Percentiles rank a stretch among this genome's conserved stretches.
These are phyloP conservation scores for Rosa persica DNA, from an alignment of 306 rosid species.

Conservation along the genomic window DNA sequence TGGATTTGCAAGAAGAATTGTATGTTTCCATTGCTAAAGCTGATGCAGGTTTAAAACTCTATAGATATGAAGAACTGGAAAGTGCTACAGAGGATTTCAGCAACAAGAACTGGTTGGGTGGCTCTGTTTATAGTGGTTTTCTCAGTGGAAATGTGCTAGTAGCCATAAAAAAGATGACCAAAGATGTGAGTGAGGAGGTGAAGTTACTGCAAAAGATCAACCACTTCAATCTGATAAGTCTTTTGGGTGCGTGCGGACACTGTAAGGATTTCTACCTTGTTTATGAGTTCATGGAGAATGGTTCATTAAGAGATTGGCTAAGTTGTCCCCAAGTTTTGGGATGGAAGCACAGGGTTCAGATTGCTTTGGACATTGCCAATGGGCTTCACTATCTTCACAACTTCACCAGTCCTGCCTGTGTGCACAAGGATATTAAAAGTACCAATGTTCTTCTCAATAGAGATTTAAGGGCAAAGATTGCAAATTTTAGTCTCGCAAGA, in stretches of 20 bases:
- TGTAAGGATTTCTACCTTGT: slow-evolving; percentile 43
- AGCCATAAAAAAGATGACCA: slow-evolving; percentile 43
- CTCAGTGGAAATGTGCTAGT: slow-evolving; percentile 31
- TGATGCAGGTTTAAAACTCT: slow-evolving; percentile 42
- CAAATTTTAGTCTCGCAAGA: slow-evolving; percentile 56
- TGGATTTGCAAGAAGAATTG: slow-evolving; percentile 32
- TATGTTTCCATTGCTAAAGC: slow-evolving; percentile 49
- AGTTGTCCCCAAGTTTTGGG: slow-evolving; percentile 32
- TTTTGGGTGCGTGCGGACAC: slow-evolving; percentile 56
- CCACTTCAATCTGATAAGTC: slow-evolving; percentile 65
- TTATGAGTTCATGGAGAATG: slow-evolving; percentile 69
- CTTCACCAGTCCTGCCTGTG: slow-evolving; percentile 66
- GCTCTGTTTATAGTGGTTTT: slow-evolving; percentile 48
- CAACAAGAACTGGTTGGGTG: slow-evolving; percentile 44
- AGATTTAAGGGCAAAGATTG: slow-evolving; percentile 59
- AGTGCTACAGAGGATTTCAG: slow-evolving; percentile 53
- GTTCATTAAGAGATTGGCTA: slow-evolving; percentile 70
- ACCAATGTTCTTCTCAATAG: slow-evolving; percentile 53
- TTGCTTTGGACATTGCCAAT: slow-evolving; percentile 76
- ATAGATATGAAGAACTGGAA: slow-evolving; percentile 40
- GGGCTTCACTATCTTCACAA: slow-evolving; percentile 84
- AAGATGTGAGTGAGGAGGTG: slow-evolving; percentile 53
- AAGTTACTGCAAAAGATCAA: slow-evolving; percentile 56
- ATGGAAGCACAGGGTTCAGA: slow-evolving; percentile 57
- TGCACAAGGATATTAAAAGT: slow-evolving; percentile 54